These are phyloP conservation scores for Monoraphidium neglectum DNA, from an alignment of 139 green algal genomes.

Conservation along the genomic window DNA sequence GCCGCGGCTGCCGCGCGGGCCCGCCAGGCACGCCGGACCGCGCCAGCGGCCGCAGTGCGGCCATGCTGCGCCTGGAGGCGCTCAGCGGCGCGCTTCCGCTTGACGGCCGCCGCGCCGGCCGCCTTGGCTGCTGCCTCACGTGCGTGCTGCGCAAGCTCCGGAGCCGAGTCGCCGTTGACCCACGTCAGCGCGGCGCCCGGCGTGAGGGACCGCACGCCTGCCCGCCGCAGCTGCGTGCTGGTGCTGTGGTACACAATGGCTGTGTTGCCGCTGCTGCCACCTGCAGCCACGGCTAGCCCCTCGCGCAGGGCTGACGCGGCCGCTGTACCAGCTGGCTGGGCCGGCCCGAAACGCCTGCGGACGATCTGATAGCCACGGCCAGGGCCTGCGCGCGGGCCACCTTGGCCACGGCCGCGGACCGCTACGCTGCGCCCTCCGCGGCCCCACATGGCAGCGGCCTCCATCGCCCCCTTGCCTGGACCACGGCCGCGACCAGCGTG, in stretches of 20 bases:
- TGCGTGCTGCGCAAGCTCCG: neutral
- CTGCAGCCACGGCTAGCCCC: too few species aligned
- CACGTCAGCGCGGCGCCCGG: conserved; percentile 18
- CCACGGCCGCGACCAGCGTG: too few species aligned
- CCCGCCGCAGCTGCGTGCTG: conserved; percentile 25
- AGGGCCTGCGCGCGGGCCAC: too few species aligned
- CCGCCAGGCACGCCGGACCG: neutral
- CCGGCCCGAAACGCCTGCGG: too few species aligned
- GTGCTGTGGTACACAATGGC: conserved; percentile 11
- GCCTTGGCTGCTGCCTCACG: neutral
- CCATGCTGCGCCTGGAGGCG: conserved; percentile 10
- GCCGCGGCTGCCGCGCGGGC: neutral
- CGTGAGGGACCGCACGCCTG: neutral
- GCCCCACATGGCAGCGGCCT: too few species aligned
- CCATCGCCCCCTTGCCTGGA: too few species aligned
- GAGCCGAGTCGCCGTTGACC: neutral
- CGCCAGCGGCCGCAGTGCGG: neutral
- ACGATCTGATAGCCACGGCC: too few species aligned
- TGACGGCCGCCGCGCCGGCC: conserved; percentile 4
- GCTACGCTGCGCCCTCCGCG: too few species aligned
- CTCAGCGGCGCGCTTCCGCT: neutral
- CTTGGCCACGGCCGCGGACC: too few species aligned
- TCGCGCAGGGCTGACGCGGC: too few species aligned
- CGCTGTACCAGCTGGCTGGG: too few species aligned
- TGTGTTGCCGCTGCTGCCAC: neutral